Percentiles rank a stretch among this genome's conserved stretches.
phyloP scores from a whole-genome alignment of 805 yeast genomes.

The Candida loeiensis region DNA sequence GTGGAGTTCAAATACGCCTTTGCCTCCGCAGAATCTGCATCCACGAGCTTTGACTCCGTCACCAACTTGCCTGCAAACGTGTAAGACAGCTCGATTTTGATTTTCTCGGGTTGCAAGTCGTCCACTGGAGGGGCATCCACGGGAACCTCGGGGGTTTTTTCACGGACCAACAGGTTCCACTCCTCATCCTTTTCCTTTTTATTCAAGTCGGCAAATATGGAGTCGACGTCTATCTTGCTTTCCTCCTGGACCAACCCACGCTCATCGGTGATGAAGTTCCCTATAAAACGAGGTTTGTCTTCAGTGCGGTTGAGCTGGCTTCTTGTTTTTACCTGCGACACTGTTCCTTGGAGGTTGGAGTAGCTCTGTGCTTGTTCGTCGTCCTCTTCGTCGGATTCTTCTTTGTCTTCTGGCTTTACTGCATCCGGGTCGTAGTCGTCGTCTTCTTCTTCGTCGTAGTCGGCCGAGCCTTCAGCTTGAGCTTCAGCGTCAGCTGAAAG shows the following conservation, averaged over 20 bases:
- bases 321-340: conserved; percentile 66
- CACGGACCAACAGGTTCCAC: conserved; percentile 13
- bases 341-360: conserved; percentile 48
- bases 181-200: conserved; percentile 11
- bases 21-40: conserved; percentile 78
- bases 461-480: conserved; percentile 4
- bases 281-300: conserved; percentile 8
- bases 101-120: conserved; percentile 41
- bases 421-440: conserved; percentile 30
- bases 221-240: conserved; percentile 27
- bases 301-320: conserved; percentile 43
- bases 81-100: conserved; percentile 72
- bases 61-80: conserved; percentile 86
- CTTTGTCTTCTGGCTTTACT: conserved; percentile 17
- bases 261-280: conserved; percentile 16
- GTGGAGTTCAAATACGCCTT: conserved; percentile 68
- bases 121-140: conserved; percentile 5
- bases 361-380: conserved; percentile 37
- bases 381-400: conserved; percentile 30
- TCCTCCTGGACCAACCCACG: conserved; percentile 14
- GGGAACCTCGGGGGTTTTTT: conserved; percentile 2
- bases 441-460: conserved; percentile 34
- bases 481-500: background rate
- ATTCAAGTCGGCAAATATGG: conserved; percentile 27
- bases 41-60: conserved; percentile 76